Base-by-base conservation (phyloP, 169 alveolate genomes). In the Toxoplasma gondii region DNA sequence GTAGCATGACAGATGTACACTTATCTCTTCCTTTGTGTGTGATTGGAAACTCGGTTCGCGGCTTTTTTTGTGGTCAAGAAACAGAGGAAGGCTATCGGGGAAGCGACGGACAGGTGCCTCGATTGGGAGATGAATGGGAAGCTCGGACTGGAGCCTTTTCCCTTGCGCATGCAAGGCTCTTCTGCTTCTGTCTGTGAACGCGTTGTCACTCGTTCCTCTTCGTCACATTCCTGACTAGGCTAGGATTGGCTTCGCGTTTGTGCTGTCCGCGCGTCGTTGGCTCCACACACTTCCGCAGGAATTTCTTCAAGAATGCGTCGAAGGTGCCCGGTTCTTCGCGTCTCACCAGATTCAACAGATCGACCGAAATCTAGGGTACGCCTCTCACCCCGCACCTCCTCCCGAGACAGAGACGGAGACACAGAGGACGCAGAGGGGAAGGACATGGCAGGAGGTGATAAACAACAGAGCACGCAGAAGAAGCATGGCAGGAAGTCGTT, bases 341-440 rank as follows among this genome's bases (percentile, higher is more conserved):
- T 41, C 29, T 53, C 88, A n/a, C 86, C 95, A 93, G 64, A 80
- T 74, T 43, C 82, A 93, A 88, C 91, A 70, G 82, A 36, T 93
- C 49, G 90, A 93, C 87, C 44, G 16, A 22, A 80, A 86, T 43
- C 58, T 93, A 0, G n/a, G 12, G 95, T 92, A 53, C 27, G 94
- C 5, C 74, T 27, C 22, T 19, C n/a, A 64, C 74, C 74, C n/a
- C n/a, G n/a, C n/a, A n/a, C n/a, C n/a, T n/a, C n/a, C n/a, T n/a
- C n/a, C n/a, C n/a, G 74, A 16, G 29, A 16, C 24, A 16, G 29
- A 27, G 22, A 64, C 31, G 24, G 29, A 27, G 74, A 12, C 27
- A 53, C 27, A 16, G 29, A 64, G 74, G n/a, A 22, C 74, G 7
- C n/a, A 64, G 74, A 64, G 34, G 29, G 34, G n/a, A 64, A 27